Evolutionary conservation across 2,329 filamentous ascomycete genomes (phyloP).

Genomic region (Botrytis aclada): DNA sequence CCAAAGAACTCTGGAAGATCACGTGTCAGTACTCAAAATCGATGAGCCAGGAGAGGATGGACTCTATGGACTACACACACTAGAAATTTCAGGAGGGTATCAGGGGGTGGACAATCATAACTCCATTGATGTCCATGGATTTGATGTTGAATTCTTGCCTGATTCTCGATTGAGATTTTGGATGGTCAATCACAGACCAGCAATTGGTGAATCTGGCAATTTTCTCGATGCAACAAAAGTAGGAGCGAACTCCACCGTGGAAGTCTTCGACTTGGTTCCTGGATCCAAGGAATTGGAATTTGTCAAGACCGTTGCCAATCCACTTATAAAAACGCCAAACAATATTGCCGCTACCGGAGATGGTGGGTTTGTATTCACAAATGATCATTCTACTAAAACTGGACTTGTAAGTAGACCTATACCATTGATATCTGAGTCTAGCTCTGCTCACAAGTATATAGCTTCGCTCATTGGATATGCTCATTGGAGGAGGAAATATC

Average conservation of each 20-base stretch:
- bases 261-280: conserved; percentile 37
- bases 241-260: conserved; percentile 41
- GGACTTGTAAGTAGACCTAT: background rate
- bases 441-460: background rate
- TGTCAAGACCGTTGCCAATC: conserved; percentile 36
- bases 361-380: conserved; percentile 39
- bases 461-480: conserved; percentile 25
- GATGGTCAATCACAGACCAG: conserved; percentile 39
- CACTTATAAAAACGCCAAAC: conserved; percentile 39
- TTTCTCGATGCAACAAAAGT: conserved; percentile 35
- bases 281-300: conserved; percentile 34
- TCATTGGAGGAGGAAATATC: conserved; percentile 36
- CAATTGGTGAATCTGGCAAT: conserved; percentile 36
- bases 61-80: conserved; percentile 27
- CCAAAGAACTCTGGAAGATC: background rate
- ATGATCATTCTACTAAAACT: conserved; percentile 38
- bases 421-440: background rate
- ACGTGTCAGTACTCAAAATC: conserved; percentile 19
- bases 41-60: conserved; percentile 31
- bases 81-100: conserved; percentile 27
- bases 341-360: conserved; percentile 36
- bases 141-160: conserved; percentile 36
- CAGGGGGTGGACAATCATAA: conserved; percentile 28
- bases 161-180: conserved; percentile 35
- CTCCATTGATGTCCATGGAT: conserved; percentile 37